phyloP scores from a whole-genome alignment of 495 filamentous ascomycete genomes.

The Thozetella sp. region DNA sequence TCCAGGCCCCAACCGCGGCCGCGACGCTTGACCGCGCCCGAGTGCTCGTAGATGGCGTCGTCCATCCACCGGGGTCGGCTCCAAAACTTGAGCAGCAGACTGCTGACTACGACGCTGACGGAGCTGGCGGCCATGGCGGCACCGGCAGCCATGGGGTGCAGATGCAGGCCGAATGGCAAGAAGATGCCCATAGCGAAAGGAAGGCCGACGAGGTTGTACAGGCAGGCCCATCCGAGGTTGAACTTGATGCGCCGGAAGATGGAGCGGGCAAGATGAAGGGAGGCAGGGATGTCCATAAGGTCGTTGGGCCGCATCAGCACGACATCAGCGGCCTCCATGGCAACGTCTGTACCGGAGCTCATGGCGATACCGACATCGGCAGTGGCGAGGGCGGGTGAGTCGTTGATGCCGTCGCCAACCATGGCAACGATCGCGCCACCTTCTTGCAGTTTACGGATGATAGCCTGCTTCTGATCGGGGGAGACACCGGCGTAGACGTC shows the following conservation, averaged over 20 bases:
- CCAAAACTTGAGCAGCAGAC: constrained; percentile 86
- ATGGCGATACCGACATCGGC: constrained; percentile 93
- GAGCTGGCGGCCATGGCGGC: constrained; percentile 92
- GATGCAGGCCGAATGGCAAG: constrained; percentile 81
- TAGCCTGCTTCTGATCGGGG: constrained; percentile 84
- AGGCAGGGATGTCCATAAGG: constrained; percentile 86
- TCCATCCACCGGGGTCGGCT: constrained; percentile 88
- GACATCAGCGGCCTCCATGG: constrained; percentile 96
- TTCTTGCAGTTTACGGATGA: constrained; percentile 75
- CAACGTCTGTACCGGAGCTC: constrained; percentile 90
- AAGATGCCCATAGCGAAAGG: constrained; percentile 97
- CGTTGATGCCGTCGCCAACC: constrained; percentile 99
- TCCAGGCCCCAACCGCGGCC: constrained; percentile 48
- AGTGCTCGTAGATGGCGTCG: constrained; percentile 60
- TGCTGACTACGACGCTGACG: constrained; percentile 86
- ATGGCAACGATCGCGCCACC: constrained; percentile 82
- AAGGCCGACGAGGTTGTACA: constrained; percentile 90
- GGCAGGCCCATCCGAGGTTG: constrained; percentile 88
- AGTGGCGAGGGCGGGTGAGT: constrained; percentile 93
- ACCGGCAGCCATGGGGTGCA: constrained; percentile 94
- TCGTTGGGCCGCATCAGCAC: constrained; percentile 93
- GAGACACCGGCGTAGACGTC: constrained; percentile 82
- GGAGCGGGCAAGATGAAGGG: constrained; percentile 76
- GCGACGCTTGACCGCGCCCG: constrained; percentile 34
- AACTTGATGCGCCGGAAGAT: constrained; percentile 94